Evolutionary conservation across 768 basidiomycete genomes (phyloP).

Genomic region (Collybiopsis confluens): DNA sequence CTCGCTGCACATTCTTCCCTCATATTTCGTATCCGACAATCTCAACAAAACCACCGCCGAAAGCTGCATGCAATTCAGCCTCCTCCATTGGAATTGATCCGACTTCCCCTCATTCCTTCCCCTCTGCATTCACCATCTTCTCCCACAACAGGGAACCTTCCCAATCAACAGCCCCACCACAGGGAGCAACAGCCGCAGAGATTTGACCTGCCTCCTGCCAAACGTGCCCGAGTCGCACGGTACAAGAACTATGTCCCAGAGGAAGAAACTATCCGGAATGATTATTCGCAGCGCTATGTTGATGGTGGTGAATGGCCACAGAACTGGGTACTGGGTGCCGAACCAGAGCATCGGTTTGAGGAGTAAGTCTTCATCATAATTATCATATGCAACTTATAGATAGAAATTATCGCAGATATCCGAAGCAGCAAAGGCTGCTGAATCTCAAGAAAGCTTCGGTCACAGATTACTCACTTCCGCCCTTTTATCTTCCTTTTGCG

Average conservation of each 20-base stretch:
- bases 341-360: constrained; percentile 84
- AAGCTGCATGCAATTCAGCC: constrained; percentile 49
- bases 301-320: constrained; percentile 92
- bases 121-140: constrained; percentile 38
- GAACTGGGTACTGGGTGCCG: constrained; percentile 87
- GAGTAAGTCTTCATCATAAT: constrained; percentile 62
- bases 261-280: constrained; percentile 95
- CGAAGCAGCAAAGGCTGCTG: constrained; percentile 85
- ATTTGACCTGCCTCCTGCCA: constrained; percentile 61
- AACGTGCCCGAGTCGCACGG: constrained; percentile 64
- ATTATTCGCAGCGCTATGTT: constrained; percentile 89
- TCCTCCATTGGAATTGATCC: constrained; percentile 51
- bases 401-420: constrained; percentile 62
- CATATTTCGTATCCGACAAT: constrained; percentile 47
- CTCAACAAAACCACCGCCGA: constrained; percentile 55
- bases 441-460: constrained; percentile 80
- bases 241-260: constrained; percentile 85
- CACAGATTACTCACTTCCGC: constrained; percentile 61
- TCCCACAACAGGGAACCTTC: constrained; percentile 33
- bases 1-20: constrained; percentile 60
- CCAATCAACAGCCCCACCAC: constrained; percentile 42
- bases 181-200: too few relatives aligned
- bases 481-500: constrained; percentile 65
- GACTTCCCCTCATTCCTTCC: constrained; percentile 55
- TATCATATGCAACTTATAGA: neutral